Base-by-base conservation (phyloP, 2,329 filamentous ascomycete genomes). In the Colletotrichum sp. region DNA sequence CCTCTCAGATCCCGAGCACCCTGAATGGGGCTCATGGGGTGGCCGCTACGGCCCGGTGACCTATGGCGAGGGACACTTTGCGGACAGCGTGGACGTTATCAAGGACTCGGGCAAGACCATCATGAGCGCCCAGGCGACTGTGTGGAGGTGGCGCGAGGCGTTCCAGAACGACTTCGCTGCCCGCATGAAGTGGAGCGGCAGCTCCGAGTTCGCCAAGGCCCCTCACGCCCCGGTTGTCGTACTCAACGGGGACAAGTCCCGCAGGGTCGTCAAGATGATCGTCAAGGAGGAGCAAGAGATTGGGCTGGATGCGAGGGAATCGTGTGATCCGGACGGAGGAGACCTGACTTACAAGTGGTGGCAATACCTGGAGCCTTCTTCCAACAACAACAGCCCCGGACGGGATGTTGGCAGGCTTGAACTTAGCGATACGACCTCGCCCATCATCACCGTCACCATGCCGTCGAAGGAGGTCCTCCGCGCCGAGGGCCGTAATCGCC, bases 131-230 rank as follows among this genome's bases (percentile, higher is more conserved):
- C 85, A 89, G 27, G 87, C 88, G 4, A 88, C 87, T 0, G 87
- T 90, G 36, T 90, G 89, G 88, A 82, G 88, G n/a, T 90, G 88
- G 89, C 80, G 88, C 16, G 82, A 86, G 68, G 87, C 88, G 1
- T 90, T 87, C 72, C 88, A 90, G 79, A 86, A 87, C 64, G 88
- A 90, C 71, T 79, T 79, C 65, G 78, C 78, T 8, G 77, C 77
- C 0, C 71, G 78, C 6, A 78, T 79, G 57, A 71, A 70, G 72
- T 79, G 78, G 78, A 64, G 69, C 3, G 67, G 73, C 27, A 70
- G 27, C 30, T 11, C 36, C 2, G 52, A 61, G 28, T 77, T 78
- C 22, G 25, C 25, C 19, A 55, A 55, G 8, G 44, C 57, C 6
- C 77, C 75, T n/a, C 77, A 78, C 22, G 69, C 75, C 5, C 78